phyloP scores from a whole-genome alignment of 1,139 yeast species.

The Oligophagozyma castellii region DNA sequence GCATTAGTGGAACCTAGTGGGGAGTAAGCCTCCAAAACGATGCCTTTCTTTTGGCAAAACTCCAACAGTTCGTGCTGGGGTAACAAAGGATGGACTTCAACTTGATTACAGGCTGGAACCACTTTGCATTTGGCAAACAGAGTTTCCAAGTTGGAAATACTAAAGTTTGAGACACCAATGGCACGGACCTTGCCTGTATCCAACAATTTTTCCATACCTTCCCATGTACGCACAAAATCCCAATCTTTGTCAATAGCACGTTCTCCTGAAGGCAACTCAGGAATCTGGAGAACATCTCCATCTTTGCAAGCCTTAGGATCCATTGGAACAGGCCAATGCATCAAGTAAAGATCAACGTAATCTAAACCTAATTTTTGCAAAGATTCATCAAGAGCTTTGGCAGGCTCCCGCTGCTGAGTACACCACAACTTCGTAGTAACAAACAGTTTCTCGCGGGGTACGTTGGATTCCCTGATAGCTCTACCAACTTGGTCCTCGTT shows the following conservation, averaged over 20 bases:
- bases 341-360: conserved; percentile 67
- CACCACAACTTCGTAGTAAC: conserved; percentile 76
- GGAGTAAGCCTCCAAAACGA: conserved; percentile 58
- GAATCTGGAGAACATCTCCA: conserved; percentile 25
- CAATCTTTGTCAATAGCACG: conserved; percentile 33
- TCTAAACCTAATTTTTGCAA: conserved; percentile 55
- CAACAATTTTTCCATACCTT: conserved; percentile 42
- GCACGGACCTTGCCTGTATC: conserved; percentile 46
- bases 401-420: conserved; percentile 48
- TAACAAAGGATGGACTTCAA: conserved; percentile 59
- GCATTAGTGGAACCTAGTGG: conserved; percentile 64
- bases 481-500: conserved; percentile 60
- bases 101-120: conserved; percentile 58
- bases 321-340: conserved; percentile 74
- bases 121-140: conserved; percentile 42
- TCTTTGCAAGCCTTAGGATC: conserved; percentile 31
- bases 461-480: conserved; percentile 50
- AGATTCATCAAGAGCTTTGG: conserved; percentile 43
- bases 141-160: conserved; percentile 36
- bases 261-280: conserved; percentile 31
- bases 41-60: conserved; percentile 38
- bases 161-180: conserved; percentile 69
- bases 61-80: conserved; percentile 53
- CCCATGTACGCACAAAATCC: conserved; percentile 54
- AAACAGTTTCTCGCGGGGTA: conserved; percentile 58